phyloP scores from a whole-genome alignment of 805 yeast genomes.

The Barnettozyma wickerhamii region DNA sequence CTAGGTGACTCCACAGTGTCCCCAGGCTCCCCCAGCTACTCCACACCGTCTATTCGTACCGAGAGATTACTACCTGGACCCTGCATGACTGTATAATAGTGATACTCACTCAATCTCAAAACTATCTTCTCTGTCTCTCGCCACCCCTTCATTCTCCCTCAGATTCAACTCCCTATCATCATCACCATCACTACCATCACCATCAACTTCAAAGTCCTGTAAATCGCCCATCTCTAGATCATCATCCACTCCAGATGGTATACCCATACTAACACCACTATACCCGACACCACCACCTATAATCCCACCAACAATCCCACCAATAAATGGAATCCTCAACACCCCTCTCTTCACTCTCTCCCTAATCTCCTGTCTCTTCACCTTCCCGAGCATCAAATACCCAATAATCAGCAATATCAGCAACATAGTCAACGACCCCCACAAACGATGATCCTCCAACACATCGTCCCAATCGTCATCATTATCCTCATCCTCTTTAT shows the following conservation, averaged over 20 bases:
- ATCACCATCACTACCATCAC: neutral
- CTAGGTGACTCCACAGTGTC: no score
- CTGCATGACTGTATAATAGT: no score
- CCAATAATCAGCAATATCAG: constrained; percentile 26
- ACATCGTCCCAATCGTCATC: constrained; percentile 38
- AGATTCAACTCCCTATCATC: neutral
- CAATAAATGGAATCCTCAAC: neutral
- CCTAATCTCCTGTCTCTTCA: constrained; percentile 19
- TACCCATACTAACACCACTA: neutral
- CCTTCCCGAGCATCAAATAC: constrained; percentile 33
- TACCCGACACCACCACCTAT: neutral
- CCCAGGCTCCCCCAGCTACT: no score
- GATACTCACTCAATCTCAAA: neutral
- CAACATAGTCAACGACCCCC: constrained; percentile 34
- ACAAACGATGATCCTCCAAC: constrained; percentile 28
- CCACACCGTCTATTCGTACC: no score
- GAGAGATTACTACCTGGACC: no score
- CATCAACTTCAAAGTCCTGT: neutral
- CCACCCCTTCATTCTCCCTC: neutral
- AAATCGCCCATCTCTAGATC: neutral
- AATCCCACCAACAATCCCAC: neutral
- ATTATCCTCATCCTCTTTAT: constrained; percentile 28
- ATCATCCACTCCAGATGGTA: neutral
- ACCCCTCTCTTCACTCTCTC: constrained; percentile 10
- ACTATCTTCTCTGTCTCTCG: constrained; percentile 4